Conservation (phyloP, 2,329 filamentous ascomycete species). For the Ophiocordyceps polyrhachis-furcata region DNA sequence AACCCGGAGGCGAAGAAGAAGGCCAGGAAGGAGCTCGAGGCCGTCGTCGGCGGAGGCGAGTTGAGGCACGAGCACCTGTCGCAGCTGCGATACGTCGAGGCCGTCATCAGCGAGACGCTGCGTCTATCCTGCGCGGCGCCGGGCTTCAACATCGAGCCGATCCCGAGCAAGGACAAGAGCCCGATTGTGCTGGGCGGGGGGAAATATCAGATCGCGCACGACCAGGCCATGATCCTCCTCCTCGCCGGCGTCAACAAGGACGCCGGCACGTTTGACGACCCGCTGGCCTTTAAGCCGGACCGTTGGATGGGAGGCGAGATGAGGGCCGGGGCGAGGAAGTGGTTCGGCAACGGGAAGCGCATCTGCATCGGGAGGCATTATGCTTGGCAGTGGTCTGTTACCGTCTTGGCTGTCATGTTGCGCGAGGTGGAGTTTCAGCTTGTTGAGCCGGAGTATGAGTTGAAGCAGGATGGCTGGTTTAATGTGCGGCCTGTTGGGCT, state of each 20-base stretch:
- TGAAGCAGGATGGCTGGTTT: constrained; percentile 32
- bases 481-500: constrained; percentile 30
- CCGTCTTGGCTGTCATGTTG: constrained; percentile 23
- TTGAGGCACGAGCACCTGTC: constrained; percentile 28
- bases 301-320: constrained; percentile 27
- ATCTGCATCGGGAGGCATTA: constrained; percentile 32
- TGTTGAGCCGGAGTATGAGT: constrained; percentile 18
- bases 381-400: constrained; percentile 25
- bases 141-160: constrained; percentile 34
- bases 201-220: constrained; percentile 28
- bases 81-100: constrained; percentile 34
- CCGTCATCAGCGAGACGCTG: constrained; percentile 32
- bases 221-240: constrained; percentile 30
- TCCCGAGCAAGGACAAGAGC: constrained; percentile 17
- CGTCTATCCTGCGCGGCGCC: constrained; percentile 35
- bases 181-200: constrained; percentile 28
- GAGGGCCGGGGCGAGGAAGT: constrained; percentile 26
- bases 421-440: constrained; percentile 26
- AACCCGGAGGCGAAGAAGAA: constrained; percentile 27
- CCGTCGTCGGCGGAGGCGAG: constrained; percentile 25
- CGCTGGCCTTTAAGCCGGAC: constrained; percentile 25
- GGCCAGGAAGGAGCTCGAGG: constrained; percentile 34
- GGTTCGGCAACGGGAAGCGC: constrained; percentile 32
- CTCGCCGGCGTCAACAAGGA: constrained; percentile 31
- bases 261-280: constrained; percentile 26